Conservation (phyloP, 192 early-diverging fungal genomes). For the Allomyces javanicus region DNA sequence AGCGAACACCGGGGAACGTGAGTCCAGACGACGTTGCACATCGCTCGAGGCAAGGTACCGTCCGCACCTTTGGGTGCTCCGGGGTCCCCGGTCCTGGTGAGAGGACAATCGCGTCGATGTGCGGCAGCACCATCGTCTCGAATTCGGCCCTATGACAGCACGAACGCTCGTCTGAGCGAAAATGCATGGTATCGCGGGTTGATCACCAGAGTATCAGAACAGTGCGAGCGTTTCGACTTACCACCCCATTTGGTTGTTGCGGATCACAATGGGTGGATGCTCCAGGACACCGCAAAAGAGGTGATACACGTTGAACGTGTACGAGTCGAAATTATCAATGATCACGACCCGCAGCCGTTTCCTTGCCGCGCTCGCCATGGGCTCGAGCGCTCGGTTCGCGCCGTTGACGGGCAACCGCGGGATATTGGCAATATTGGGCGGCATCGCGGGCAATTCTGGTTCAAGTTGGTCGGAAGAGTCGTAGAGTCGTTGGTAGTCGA, state of each 20-base stretch:
- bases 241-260: conserved; percentile 87
- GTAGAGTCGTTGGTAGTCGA: too few relatives aligned
- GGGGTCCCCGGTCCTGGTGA: conserved; percentile 89
- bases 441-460: too few relatives aligned
- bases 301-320: conserved; percentile 88
- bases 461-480: too few relatives aligned
- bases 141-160: conserved; percentile 27
- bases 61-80: conserved; percentile 14
- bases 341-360: conserved; percentile 38
- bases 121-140: conserved; percentile 40
- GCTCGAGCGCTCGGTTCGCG: too few relatives aligned
- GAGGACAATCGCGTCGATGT: conserved; percentile 75
- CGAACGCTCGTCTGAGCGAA: background rate
- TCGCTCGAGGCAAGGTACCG: too few relatives aligned
- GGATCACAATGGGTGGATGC: conserved; percentile 38
- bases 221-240: conserved; percentile 1
- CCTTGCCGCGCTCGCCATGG: too few relatives aligned
- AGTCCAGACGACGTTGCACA: too few relatives aligned
- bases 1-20: background rate
- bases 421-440: too few relatives aligned
- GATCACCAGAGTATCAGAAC: too few relatives aligned
- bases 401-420: too few relatives aligned
- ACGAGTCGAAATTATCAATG: conserved; percentile 95
- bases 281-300: conserved; percentile 13
- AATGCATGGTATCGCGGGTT: too few relatives aligned